Conservation (phyloP, 2,329 filamentous ascomycete species). For the Fusarium aywerte region DNA sequence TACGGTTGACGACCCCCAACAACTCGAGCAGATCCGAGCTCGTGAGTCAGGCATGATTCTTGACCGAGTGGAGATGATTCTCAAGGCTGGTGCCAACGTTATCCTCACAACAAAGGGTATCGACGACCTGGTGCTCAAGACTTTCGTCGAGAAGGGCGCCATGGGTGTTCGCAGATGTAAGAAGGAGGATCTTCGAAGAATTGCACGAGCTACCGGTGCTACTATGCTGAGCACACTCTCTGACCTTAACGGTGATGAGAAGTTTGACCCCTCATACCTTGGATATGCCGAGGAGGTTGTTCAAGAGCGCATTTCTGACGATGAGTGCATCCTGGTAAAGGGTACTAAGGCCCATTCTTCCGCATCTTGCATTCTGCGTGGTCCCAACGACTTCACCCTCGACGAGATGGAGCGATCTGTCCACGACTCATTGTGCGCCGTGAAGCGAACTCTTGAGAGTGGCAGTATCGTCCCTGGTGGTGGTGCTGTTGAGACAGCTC, state of each 20-base stretch:
- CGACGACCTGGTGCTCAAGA: constrained; percentile 93
- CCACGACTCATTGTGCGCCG: constrained; percentile 94
- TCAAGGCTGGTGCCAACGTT: constrained; percentile 97
- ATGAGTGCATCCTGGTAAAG: constrained; percentile 97
- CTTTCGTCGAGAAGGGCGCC: constrained; percentile 91
- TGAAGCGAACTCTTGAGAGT: constrained; percentile 96
- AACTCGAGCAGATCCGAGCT: constrained; percentile 95
- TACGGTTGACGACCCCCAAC: constrained; percentile 95
- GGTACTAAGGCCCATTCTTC: constrained; percentile 94
- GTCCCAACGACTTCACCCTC: constrained; percentile 93
- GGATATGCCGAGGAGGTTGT: constrained; percentile 94
- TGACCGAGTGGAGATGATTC: constrained; percentile 94
- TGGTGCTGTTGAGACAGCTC: constrained; percentile 96
- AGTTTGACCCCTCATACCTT: constrained; percentile 89
- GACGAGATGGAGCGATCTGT: constrained; percentile 99
- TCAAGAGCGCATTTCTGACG: constrained; percentile 98
- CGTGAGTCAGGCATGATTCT: constrained; percentile 93
- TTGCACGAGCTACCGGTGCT: constrained; percentile 94
- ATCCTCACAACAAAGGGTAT: constrained; percentile 98
- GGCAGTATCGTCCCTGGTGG: constrained; percentile 97
- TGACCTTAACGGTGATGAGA: constrained; percentile 96
- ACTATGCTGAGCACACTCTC: constrained; percentile 93
- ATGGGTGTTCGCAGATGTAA: constrained; percentile 98
- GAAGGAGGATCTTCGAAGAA: constrained; percentile 96
- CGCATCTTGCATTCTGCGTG: constrained; percentile 94